phyloP scores from a whole-genome alignment of 495 filamentous ascomycete species.

The Aspergillus sclerotiicarbonarius region DNA sequence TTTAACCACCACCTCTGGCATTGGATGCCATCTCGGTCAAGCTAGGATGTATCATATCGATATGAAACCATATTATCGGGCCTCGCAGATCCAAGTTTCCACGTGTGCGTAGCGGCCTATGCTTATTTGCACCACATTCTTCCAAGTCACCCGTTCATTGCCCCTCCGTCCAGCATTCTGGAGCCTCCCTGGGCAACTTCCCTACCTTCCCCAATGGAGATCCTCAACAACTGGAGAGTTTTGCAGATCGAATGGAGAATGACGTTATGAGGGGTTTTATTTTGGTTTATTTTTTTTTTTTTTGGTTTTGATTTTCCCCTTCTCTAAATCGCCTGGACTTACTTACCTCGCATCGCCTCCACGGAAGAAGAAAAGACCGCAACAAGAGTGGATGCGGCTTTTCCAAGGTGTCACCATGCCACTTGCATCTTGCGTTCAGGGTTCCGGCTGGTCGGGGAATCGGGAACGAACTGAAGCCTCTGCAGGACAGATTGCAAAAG shows the following conservation, averaged over 20 bases:
- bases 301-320: not conserved
- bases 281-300: too few relatives aligned
- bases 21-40: slow-evolving; percentile 10
- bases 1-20: slow-evolving; percentile 12
- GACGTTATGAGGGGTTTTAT: too few relatives aligned
- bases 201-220: too few relatives aligned
- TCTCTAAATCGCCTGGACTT: slow-evolving; percentile 1
- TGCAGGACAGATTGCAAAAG: slow-evolving; percentile 22
- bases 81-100: slow-evolving; percentile 13
- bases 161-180: not conserved
- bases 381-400: slow-evolving; percentile 8
- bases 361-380: slow-evolving; percentile 7
- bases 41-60: slow-evolving; percentile 25
- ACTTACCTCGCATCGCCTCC: slow-evolving; percentile 7
- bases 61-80: slow-evolving; percentile 10
- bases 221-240: too few relatives aligned
- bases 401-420: slow-evolving; percentile 12
- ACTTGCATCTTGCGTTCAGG: slow-evolving; percentile 18
- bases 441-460: slow-evolving; percentile 29
- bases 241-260: too few relatives aligned
- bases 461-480: slow-evolving; percentile 18
- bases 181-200: not conserved
- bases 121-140: slow-evolving; percentile 17
- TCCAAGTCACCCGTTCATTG: not conserved
- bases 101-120: slow-evolving; percentile 17